These are phyloP conservation scores for Salmacisia buchloeana DNA, from an alignment of 1,284 basidiomycete species.

Conservation along the genomic window DNA sequence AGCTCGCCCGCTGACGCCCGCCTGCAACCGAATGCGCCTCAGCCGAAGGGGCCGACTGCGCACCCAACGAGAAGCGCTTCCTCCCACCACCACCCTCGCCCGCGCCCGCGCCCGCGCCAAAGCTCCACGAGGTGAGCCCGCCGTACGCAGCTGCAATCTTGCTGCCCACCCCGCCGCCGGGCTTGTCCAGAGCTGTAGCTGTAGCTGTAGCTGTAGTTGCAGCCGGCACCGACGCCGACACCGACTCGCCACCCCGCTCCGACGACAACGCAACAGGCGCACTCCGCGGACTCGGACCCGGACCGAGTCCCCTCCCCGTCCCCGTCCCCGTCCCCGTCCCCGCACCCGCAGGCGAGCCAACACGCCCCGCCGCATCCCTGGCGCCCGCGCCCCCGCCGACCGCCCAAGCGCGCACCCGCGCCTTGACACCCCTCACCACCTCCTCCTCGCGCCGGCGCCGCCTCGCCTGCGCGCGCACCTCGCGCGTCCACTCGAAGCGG, in stretches of 20 bases:
- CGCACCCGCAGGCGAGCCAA: too few relatives aligned
- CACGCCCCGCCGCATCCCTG: too few relatives aligned
- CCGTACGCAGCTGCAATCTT: neutral
- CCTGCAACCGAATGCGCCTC: too few relatives aligned
- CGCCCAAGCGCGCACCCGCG: conserved; percentile 14
- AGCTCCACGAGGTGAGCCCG: neutral
- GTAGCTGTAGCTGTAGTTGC: neutral
- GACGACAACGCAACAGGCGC: neutral
- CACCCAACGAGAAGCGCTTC: neutral
- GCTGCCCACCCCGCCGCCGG: neutral
- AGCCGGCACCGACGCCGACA: too few relatives aligned
- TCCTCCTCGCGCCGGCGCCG: conserved; percentile 15
- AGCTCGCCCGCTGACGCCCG: too few relatives aligned
- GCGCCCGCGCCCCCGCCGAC: too few relatives aligned
- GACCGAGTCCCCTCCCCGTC: too few relatives aligned
- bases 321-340: neutral
- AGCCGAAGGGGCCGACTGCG: too few relatives aligned
- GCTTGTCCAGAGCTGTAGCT: neutral
- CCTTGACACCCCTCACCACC: conserved; percentile 7
- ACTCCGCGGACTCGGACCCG: neutral
- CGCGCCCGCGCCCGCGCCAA: neutral
- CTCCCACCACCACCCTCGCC: neutral
- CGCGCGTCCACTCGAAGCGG: conserved; percentile 45
- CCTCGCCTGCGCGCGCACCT: conserved; percentile 13
- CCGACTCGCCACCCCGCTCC: too few relatives aligned